Evolutionary conservation across 306 rosid genomes (phyloP).

Genomic region (Myrica gale): DNA sequence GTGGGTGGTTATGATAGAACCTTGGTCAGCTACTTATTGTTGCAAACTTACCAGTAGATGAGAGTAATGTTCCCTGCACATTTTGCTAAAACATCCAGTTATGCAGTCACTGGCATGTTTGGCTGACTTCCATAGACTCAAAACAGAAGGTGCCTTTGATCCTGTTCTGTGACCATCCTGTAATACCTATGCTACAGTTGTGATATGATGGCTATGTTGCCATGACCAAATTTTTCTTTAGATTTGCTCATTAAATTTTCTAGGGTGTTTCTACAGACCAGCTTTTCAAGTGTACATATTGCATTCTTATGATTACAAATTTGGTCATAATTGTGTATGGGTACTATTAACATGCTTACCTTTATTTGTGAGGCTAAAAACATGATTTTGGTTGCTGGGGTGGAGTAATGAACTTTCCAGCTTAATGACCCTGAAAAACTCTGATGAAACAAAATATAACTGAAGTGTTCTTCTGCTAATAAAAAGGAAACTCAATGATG

Average conservation of each 20-base stretch:
- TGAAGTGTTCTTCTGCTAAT: background rate
- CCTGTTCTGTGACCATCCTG: background rate
- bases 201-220: background rate
- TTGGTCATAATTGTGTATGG: background rate
- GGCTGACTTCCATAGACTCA: background rate
- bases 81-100: background rate
- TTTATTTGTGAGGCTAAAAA: background rate
- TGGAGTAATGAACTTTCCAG: background rate
- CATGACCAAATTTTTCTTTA: background rate
- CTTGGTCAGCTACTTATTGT: background rate
- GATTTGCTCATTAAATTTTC: background rate
- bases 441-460: background rate
- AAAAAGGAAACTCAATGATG: background rate
- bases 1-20: too few relatives aligned
- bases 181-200: background rate
- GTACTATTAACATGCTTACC: background rate
- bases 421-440: background rate
- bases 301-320: background rate
- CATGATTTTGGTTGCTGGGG: background rate
- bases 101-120: background rate
- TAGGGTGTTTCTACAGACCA: background rate
- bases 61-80: background rate
- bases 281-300: background rate
- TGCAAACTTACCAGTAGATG: background rate
- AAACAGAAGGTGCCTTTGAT: background rate